A percentile compares a stretch with the other conserved stretches of the same genome.
Conservation (phyloP, 2,329 filamentous ascomycete genomes). For the Davidsoniella australis region DNA sequence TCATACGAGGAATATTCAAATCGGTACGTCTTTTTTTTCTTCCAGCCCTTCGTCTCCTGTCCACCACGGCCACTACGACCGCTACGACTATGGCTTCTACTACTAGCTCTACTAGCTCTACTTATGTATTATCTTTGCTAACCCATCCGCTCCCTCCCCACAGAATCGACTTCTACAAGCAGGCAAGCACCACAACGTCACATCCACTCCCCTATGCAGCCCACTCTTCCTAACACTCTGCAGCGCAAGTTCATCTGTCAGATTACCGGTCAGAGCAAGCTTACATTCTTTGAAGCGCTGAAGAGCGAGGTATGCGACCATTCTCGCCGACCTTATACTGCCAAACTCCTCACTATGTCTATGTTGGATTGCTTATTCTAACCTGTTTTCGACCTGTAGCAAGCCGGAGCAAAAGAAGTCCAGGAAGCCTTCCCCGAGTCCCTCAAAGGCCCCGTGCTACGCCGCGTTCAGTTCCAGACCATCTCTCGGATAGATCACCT, state of each 20-base stretch:
- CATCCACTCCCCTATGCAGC: not conserved
- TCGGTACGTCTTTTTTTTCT: conserved; percentile 38
- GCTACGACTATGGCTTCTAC: not conserved
- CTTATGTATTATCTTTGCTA: conserved; percentile 9
- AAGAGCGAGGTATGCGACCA: conserved; percentile 60
- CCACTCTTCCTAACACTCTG: conserved; percentile 6
- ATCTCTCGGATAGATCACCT: conserved; percentile 76
- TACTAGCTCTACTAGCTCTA: too few relatives aligned
- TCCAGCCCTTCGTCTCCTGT: not conserved
- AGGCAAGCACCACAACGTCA: conserved; percentile 35
- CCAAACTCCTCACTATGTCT: not conserved
- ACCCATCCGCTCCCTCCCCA: conserved; percentile 15
- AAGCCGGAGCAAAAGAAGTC: conserved; percentile 69
- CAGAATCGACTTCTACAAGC: conserved; percentile 86
- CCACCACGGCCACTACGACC: not conserved
- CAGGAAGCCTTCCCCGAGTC: conserved; percentile 84
- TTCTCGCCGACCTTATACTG: conserved; percentile 13
- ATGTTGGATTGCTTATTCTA: not conserved
- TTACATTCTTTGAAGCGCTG: conserved; percentile 84
- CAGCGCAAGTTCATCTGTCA: conserved; percentile 86
- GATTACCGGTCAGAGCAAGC: conserved; percentile 79
- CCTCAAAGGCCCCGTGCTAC: conserved; percentile 76
- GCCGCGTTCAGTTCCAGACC: conserved; percentile 80
- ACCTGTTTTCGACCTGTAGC: conserved; percentile 26
- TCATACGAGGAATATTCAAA: conserved; percentile 78